Evolutionary conservation across 2,329 filamentous ascomycete genomes (phyloP), one percentile per base, ranked within the genome.

Genomic region (Fusarium tuaranense): DNA sequence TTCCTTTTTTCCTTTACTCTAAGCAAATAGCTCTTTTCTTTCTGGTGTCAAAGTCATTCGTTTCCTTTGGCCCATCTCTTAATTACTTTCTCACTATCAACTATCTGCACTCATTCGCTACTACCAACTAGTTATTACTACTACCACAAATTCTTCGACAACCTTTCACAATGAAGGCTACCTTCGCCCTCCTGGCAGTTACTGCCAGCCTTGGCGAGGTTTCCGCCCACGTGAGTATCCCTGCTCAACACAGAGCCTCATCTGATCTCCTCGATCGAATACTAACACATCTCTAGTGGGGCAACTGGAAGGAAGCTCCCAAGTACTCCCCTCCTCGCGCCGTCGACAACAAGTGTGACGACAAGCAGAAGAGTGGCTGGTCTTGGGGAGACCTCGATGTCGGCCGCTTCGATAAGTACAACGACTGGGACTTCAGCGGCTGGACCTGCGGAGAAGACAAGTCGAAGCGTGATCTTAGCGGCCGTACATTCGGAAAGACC

Each of bases 321-420:
- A 81, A 87, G 70, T 97, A 91, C 87, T 86, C 87, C 59, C 92
- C 88, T 82, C 94, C 95, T 14, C 84, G 86, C 69, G 95, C 94
- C 88, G 91, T 89, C 80, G 86, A 94, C 86, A 97, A 97, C 86
- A 84, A 92, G 78, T 98, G 96, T 84, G 91, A 89, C 68, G 82
- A 88, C n/a, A 83, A 91, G 75, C 94, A 97, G 85, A 84, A 88
- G 73, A 76, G 79, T 25, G 95, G 95, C 60, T 97, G 93, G 83
- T 86, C 92, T 86, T 98, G 93, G 90, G 83, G 83, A 30, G 89
- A 89, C 74, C 88, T 97, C 27, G 77, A 82, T 73, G 75, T 84
- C 39, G 94, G 94, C 53, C 78, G 81, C 18, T 91, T 97, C 84
- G 83, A 82, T 74, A 84, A 82, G 77, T 97, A 95, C 82, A 90